These are phyloP conservation scores for Nakataea oryzae DNA, from an alignment of 2,329 filamentous ascomycete genomes.

Conservation along the genomic window DNA sequence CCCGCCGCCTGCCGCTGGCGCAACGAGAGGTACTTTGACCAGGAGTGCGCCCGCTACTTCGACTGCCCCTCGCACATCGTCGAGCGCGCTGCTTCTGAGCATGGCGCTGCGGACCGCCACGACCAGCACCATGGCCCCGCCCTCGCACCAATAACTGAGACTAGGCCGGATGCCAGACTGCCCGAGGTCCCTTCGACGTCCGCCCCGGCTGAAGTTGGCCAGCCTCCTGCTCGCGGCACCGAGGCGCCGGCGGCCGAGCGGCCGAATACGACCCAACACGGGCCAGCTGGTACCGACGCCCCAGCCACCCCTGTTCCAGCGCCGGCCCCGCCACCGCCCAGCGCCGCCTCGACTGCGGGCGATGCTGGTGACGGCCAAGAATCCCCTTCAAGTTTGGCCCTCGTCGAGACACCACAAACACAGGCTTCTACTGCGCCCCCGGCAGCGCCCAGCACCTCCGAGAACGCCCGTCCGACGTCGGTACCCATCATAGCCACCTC, in stretches of 20 bases:
- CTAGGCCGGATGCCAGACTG: background rate
- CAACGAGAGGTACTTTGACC: conserved; percentile 24
- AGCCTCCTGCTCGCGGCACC: background rate
- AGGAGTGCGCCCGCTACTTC: conserved; percentile 35
- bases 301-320: background rate
- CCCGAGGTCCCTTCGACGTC: no score
- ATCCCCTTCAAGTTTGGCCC: background rate
- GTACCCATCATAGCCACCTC: background rate
- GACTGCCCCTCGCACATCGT: conserved; percentile 37
- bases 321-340: background rate
- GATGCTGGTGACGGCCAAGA: background rate
- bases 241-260: no score
- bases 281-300: background rate
- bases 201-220: no score
- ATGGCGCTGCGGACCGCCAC: conserved; percentile 5
- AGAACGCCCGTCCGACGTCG: background rate
- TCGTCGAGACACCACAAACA: background rate
- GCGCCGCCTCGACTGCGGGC: background rate
- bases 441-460: background rate
- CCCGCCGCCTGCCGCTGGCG: conserved; percentile 25
- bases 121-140: background rate
- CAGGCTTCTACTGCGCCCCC: background rate
- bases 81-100: conserved; percentile 24
- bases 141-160: background rate
- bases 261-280: background rate